Conservation (phyloP, 176 grass and related monocot species). For the Tillandsia leiboldiana region DNA sequence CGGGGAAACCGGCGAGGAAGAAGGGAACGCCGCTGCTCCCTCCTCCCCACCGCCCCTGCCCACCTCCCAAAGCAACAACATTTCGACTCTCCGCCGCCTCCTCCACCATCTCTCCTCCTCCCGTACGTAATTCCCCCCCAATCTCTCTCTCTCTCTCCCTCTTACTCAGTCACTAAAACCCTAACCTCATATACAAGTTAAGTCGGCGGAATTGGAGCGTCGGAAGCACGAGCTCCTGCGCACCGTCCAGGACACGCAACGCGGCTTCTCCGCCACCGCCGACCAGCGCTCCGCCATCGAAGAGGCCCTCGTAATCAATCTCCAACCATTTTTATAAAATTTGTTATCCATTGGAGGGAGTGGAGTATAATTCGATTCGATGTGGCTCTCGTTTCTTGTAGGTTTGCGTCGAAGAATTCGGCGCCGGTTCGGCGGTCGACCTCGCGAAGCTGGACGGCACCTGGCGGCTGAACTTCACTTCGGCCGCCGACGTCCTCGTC, state of each 20-base stretch:
- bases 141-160: conserved; percentile 15
- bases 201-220: conserved; percentile 44
- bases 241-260: conserved; percentile 63
- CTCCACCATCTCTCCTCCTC: not conserved
- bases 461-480: conserved; percentile 88
- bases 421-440: conserved; percentile 40
- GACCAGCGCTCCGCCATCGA: conserved; percentile 82
- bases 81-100: not conserved
- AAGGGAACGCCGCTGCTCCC: not conserved
- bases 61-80: not conserved
- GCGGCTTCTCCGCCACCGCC: conserved; percentile 45
- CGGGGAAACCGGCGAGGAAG: not conserved
- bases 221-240: conserved; percentile 72
- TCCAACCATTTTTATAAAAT: not conserved
- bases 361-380: not conserved
- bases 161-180: not conserved
- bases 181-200: not conserved
- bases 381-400: conserved; percentile 19
- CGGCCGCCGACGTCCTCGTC: conserved; percentile 67
- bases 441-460: conserved; percentile 68
- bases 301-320: conserved; percentile 58
- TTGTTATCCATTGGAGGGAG: not conserved
- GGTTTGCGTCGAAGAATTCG: conserved; percentile 74
- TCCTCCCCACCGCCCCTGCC: not conserved
- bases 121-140: not conserved